phyloP scores from a whole-genome alignment of 352 stramenopile species.

The Phytophthora idaei region DNA sequence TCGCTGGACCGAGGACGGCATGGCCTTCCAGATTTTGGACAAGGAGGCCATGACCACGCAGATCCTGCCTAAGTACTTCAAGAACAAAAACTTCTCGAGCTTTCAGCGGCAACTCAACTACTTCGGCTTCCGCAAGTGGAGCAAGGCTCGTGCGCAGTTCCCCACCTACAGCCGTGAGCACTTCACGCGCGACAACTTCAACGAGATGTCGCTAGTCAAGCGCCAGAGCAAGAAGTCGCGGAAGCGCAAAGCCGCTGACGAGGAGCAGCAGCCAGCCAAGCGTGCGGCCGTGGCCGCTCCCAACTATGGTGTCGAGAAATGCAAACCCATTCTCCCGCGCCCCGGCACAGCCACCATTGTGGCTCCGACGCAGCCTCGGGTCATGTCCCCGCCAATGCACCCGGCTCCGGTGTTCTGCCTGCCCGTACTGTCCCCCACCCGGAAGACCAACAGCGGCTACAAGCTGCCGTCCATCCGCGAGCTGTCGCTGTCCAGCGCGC shows the following conservation, averaged over 20 bases:
- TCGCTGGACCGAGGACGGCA: constrained; percentile 77
- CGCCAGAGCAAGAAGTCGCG: constrained; percentile 87
- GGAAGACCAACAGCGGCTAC: constrained; percentile 45
- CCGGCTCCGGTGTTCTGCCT: constrained; percentile 34
- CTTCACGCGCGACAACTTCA: constrained; percentile 88
- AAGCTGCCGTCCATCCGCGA: constrained; percentile 68
- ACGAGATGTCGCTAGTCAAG: constrained; percentile 84
- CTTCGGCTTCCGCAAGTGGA: constrained; percentile 94
- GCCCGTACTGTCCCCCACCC: constrained; percentile 47
- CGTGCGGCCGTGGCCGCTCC: constrained; percentile 32
- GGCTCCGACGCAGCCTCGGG: constrained; percentile 11
- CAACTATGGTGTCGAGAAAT: constrained; percentile 50
- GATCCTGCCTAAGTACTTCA: constrained; percentile 95
- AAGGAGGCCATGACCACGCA: constrained; percentile 86
- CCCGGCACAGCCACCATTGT: constrained; percentile 15
- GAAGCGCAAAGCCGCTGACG: constrained; percentile 56
- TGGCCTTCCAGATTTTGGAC: constrained; percentile 87
- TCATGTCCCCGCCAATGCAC: constrained; percentile 30
- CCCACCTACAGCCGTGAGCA: constrained; percentile 84
- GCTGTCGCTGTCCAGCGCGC: constrained; percentile 40
- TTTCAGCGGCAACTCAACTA: constrained; percentile 96
- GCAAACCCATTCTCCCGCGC: constrained; percentile 70
- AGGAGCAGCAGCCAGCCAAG: constrained; percentile 48
- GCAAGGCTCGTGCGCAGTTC: constrained; percentile 74
- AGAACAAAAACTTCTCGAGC: constrained; percentile 96